Conservation (phyloP, 139 green algal genomes). For the Volvox africanus region DNA sequence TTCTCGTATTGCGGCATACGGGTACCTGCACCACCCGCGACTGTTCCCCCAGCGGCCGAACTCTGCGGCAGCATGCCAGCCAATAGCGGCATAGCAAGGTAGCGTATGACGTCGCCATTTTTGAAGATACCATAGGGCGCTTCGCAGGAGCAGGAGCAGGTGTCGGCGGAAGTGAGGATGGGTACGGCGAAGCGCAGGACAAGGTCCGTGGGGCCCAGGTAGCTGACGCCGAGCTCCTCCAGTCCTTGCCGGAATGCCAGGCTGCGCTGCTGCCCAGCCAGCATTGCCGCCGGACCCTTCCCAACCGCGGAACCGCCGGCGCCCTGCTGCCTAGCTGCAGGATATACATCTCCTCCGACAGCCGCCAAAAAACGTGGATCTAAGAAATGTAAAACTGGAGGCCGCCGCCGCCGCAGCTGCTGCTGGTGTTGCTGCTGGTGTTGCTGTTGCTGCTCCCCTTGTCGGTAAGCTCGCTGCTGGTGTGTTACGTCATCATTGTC, state of each 20-base stretch:
- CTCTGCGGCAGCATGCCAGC: constrained; percentile 32
- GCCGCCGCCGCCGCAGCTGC: background rate
- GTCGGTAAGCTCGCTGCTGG: background rate
- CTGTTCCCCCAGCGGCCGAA: background rate
- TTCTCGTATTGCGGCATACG: background rate
- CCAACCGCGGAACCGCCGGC: background rate
- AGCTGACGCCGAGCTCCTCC: constrained; percentile 58
- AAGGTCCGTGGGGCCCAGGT: constrained; percentile 50
- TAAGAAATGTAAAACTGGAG: background rate
- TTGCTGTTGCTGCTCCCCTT: background rate
- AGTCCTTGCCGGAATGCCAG: background rate
- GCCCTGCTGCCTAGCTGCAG: background rate
- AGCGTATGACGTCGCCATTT: background rate
- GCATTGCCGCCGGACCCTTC: background rate
- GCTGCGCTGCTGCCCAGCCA: background rate
- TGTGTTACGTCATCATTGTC: background rate
- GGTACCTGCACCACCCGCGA: background rate
- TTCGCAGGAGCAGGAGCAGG: background rate
- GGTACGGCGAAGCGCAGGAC: constrained; percentile 39
- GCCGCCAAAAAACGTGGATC: background rate
- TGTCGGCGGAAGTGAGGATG: background rate
- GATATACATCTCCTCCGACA: background rate
- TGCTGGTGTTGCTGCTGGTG: background rate
- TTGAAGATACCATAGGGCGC: background rate
- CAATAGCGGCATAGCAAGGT: constrained; percentile 48